Base-by-base conservation (phyloP, 805 yeast genomes). In the Cyberlindnera mrakii region DNA sequence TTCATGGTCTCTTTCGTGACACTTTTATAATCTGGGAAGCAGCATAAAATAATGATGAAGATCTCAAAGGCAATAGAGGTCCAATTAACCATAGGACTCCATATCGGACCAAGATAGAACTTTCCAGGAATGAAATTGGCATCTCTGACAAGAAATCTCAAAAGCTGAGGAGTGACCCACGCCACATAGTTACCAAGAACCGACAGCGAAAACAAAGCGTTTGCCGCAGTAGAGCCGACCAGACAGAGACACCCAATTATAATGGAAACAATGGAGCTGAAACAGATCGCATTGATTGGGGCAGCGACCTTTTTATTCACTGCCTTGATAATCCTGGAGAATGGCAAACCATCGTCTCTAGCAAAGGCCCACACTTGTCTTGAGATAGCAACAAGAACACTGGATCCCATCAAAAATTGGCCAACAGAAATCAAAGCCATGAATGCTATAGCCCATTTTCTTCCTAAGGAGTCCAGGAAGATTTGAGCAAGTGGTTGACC, bases 321-420 rank as follows among this genome's bases (percentile, higher is more conserved):
- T 35, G 66, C 73, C 50, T 80, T 77, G 48, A 83, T 70, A 54
- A 66, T 66, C 34, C 68, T 62, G 13, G 82, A 71, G 48, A 80
- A 66, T 8, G 90, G 90, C 44, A 83, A 68, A 29, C 87, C 87
- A 47, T 79, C 80, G 60, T 82, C 90, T 66, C 90, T 74, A 20
- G 85, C 81, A 63, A 80, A 80, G 3, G 87, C 85, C 78, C 83
- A 82, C 43, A 79, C 70, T 60, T 80, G 87, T 60, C 88, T 72
- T 3, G 85, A 78, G 6, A 75, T 70, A 17, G 85, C 85, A 30
- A 78, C 68, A 37, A 78, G 59, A 43, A 75, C 71, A 6, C 82
- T 75, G 27, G 77, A 68, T 13, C 84, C 83, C 86, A 81, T 82
- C 42, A 80, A 63, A 60, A 75, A 78, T 58, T 80, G 86, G 18